phyloP scores from a whole-genome alignment of 208 protist genomes.

The Porcisia deanei region DNA sequence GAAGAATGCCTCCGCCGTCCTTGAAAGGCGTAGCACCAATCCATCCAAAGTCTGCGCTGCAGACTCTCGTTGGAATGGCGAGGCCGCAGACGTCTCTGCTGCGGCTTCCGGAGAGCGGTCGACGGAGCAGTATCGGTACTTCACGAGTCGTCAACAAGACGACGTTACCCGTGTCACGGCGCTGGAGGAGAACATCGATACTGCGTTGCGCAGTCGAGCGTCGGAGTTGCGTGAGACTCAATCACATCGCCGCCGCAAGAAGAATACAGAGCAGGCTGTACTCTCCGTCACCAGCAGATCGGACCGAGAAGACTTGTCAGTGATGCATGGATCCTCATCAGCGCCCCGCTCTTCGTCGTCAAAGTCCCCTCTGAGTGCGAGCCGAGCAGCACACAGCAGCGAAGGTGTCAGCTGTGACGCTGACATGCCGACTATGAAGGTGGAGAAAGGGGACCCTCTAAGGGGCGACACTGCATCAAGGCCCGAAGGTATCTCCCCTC shows the following conservation, averaged over 20 bases:
- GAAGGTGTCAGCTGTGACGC: not conserved
- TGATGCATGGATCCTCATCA: not conserved
- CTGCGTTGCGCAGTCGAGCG: slow-evolving; percentile 36
- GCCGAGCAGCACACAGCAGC: not conserved
- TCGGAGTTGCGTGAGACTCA: slow-evolving; percentile 27
- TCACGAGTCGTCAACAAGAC: slow-evolving; percentile 57
- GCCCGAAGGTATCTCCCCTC: not conserved
- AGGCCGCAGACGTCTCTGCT: not conserved
- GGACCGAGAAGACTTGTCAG: not conserved
- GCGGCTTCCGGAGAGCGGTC: not conserved
- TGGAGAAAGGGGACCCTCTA: not conserved
- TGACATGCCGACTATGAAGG: not conserved
- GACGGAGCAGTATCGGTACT: slow-evolving; percentile 55
- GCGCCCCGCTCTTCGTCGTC: not conserved
- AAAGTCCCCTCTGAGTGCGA: not conserved
- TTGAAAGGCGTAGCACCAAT: not conserved
- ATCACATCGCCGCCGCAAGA: slow-evolving; percentile 24
- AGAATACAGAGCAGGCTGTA: slow-evolving; percentile 1
- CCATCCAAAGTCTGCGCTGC: not conserved
- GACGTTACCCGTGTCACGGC: slow-evolving; percentile 41
- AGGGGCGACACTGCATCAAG: not conserved
- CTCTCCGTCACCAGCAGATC: not conserved
- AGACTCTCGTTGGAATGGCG: not conserved
- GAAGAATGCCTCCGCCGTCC: not conserved
- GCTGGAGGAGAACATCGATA: slow-evolving; percentile 53